Evolutionary conservation across 495 filamentous ascomycete genomes (phyloP).

Genomic region (Penicillium argentinense): DNA sequence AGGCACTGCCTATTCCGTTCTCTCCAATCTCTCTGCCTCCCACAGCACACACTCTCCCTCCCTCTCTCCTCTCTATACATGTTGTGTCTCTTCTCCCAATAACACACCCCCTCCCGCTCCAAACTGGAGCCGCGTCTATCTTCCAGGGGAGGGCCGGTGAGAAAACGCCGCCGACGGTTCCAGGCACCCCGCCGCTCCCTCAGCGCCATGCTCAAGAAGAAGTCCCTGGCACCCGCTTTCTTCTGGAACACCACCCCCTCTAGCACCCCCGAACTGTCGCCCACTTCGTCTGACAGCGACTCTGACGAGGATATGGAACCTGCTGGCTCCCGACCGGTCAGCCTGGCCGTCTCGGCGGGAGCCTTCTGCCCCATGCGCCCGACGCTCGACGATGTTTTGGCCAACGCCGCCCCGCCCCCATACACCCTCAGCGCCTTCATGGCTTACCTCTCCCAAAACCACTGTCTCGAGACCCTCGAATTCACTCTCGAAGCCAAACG

Average conservation of each 20-base stretch:
- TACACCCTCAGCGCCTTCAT: conserved; percentile 95
- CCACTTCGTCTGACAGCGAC: conserved; percentile 47
- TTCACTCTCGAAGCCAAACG: conserved; percentile 94
- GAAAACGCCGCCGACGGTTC: conserved; percentile 24
- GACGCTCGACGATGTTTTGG: conserved; percentile 81
- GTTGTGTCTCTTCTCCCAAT: conserved; percentile 7
- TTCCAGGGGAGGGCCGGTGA: conserved; percentile 25
- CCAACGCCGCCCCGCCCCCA: conserved; percentile 81
- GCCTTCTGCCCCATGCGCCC: conserved; percentile 74
- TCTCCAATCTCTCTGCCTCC: not conserved
- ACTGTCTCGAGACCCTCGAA: conserved; percentile 94
- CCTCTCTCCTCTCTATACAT: conserved; percentile 1
- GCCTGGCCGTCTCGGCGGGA: conserved; percentile 60
- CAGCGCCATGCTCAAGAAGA: conserved; percentile 53
- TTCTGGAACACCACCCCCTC: conserved; percentile 43
- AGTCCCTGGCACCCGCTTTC: conserved; percentile 42
- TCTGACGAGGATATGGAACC: conserved; percentile 58
- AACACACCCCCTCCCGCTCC: conserved; percentile 11
- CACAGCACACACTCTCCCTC: not conserved
- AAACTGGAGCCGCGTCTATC: conserved; percentile 25
- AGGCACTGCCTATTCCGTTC: not conserved
- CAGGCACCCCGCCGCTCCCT: conserved; percentile 32
- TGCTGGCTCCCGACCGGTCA: conserved; percentile 58
- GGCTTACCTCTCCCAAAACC: conserved; percentile 96
- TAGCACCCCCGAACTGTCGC: conserved; percentile 45